A percentile compares a stretch with the other conserved stretches of the same genome.
These are phyloP conservation scores for Peronospora farinosa DNA, from an alignment of 352 stramenopile genomes.

Conservation along the genomic window DNA sequence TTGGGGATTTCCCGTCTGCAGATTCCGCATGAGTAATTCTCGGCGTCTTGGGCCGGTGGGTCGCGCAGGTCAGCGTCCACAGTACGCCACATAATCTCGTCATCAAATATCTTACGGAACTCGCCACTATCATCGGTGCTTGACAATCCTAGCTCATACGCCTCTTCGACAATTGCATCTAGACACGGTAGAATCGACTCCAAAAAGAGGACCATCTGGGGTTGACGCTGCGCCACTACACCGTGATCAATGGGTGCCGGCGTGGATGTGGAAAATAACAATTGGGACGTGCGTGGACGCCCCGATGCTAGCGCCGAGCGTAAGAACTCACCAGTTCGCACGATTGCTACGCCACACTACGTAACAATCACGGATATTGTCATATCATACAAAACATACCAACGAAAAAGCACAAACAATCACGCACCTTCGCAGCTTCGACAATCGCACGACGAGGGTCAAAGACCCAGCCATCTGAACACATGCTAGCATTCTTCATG, in stretches of 20 bases:
- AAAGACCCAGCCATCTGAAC: conserved; percentile 56
- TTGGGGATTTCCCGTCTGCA: conserved; percentile 76
- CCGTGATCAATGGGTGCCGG: conserved; percentile 40
- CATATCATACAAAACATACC: conserved; percentile 1
- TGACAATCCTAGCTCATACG: conserved; percentile 52
- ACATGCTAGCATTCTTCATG: conserved; percentile 75
- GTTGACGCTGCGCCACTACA: conserved; percentile 56
- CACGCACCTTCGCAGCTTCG: conserved; percentile 57
- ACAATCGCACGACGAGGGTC: conserved; percentile 68
- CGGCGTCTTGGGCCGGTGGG: conserved; percentile 23
- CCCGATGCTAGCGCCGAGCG: conserved; percentile 34
- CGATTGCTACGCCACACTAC: conserved; percentile 53
- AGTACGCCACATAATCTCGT: conserved; percentile 64
- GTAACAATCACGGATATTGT: conserved; percentile 4
- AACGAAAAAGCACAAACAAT: neutral
- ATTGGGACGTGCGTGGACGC: conserved; percentile 30
- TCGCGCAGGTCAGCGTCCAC: conserved; percentile 53
- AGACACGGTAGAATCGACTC: conserved; percentile 75
- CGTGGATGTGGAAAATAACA: conserved; percentile 45
- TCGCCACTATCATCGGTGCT: conserved; percentile 64
- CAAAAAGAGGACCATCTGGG: conserved; percentile 77
- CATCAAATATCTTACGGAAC: conserved; percentile 68
- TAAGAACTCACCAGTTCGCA: conserved; percentile 70
- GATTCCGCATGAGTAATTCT: conserved; percentile 59
- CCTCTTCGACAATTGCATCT: conserved; percentile 70